Conservation (phyloP, 1,139 yeast genomes). For the Candida tetrigidarum region DNA sequence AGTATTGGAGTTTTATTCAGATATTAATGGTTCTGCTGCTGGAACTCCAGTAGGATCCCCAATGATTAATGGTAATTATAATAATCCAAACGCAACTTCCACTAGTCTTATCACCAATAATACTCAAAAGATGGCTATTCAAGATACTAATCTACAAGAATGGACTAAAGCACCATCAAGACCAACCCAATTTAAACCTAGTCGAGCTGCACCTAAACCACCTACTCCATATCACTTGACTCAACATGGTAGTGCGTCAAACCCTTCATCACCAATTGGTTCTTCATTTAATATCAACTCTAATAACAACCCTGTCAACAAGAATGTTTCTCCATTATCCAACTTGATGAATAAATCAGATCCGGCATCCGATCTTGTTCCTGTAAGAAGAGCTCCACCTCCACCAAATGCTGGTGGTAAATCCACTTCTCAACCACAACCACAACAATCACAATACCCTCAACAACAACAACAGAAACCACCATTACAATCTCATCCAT, state of each 20-base stretch:
- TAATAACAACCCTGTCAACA: constrained; percentile 1
- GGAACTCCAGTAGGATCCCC: constrained; percentile 37
- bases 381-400: constrained; percentile 60
- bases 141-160: constrained; percentile 31
- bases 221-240: constrained; percentile 47
- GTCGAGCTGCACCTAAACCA: constrained; percentile 49
- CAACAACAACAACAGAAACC: constrained; percentile 6
- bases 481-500: constrained; percentile 8
- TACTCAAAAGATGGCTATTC: constrained; percentile 3
- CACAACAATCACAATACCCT: constrained; percentile 7
- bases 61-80: constrained; percentile 15
- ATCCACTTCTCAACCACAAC: constrained; percentile 9
- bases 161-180: constrained; percentile 45
- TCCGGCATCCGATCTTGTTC: constrained; percentile 35
- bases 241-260: constrained; percentile 16
- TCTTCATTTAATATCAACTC: not conserved
- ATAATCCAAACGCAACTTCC: constrained; percentile 12
- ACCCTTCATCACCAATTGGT: not conserved
- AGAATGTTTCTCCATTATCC: constrained; percentile 35
- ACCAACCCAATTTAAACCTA: constrained; percentile 35
- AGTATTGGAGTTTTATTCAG: constrained; percentile 83
- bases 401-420: constrained; percentile 38
- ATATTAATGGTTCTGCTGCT: constrained; percentile 40
- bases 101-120: constrained; percentile 2
- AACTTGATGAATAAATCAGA: constrained; percentile 35